Evolutionary conservation across 106 monocot genomes (phyloP).

Genomic region (Allium fistulosum): DNA sequence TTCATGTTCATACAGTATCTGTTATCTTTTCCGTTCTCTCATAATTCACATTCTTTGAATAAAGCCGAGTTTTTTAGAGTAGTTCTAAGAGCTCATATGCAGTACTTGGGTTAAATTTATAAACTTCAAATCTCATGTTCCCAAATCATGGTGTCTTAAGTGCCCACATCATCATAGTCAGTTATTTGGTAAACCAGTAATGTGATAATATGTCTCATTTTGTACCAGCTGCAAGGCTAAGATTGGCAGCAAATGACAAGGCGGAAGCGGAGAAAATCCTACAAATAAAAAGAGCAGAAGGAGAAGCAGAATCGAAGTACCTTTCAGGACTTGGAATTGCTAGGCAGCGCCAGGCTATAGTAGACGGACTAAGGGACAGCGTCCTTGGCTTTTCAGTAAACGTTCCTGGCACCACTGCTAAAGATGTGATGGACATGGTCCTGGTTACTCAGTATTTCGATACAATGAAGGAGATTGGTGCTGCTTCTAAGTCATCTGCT

Average conservation of each 20-base stretch:
- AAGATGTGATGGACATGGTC: constrained; percentile 73
- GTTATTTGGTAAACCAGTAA: too few species aligned
- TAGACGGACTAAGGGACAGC: constrained; percentile 54
- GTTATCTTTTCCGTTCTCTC: too few species aligned
- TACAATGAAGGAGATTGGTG: constrained; percentile 63
- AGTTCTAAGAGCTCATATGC: too few species aligned
- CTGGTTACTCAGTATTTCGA: constrained; percentile 60
- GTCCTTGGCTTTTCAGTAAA: constrained; percentile 54
- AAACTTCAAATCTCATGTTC: too few species aligned
- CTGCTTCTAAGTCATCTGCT: constrained; percentile 36
- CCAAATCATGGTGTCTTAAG: too few species aligned
- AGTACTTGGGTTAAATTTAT: too few species aligned
- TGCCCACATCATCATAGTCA: too few species aligned
- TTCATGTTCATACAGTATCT: too few species aligned
- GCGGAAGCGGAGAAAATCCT: constrained; percentile 67
- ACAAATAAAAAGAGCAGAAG: constrained; percentile 54
- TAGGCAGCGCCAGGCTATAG: constrained; percentile 51
- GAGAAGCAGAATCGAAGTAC: constrained; percentile 59
- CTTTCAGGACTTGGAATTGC: constrained; percentile 47
- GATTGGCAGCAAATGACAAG: constrained; percentile 49
- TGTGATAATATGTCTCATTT: not conserved
- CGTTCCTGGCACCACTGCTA: constrained; percentile 53
- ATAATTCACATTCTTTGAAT: too few species aligned
- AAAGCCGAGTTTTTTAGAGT: too few species aligned
- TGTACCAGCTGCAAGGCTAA: constrained; percentile 46